Evolutionary conservation across 2,329 filamentous ascomycete genomes (phyloP), one percentile per base, ranked within the genome.

Genomic region (Aspergillus pseudoterreus): DNA sequence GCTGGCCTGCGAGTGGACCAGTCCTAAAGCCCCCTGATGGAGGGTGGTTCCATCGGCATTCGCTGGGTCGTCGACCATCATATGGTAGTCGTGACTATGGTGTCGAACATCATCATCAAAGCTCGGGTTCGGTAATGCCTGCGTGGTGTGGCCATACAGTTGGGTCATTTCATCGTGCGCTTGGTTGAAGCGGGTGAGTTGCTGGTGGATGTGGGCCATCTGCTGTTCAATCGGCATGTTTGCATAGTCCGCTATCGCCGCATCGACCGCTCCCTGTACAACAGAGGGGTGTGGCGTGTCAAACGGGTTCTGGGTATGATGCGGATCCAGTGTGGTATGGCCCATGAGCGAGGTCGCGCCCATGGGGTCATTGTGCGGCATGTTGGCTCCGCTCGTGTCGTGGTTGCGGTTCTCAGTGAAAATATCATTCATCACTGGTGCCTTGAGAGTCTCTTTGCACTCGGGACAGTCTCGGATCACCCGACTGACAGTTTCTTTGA

Each of bases 401-500:
- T 15, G 45, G 15, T 30, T 47, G 27, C 22, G 14, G 22, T 27
- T n/a, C 22, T 46, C 67, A 6, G 66, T 61, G 6, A 61, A 69
- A 47, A 48, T 53, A n/a, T 57, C 67, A 49, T 63, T 63, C 12
- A 64, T 51, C 4, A 66, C 57, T 0, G 79, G 75, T 30, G 79
- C 75, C 68, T 88, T 88, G 55, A 83, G 80, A 35, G 82, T 76
- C 63, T 95, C 90, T 72, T 92, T 95, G 75, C 92, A 97, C 67
- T 95, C 86, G 6, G 82, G 75, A 71, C 94, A 99, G 63, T 94
- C 92, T 62, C 89, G 87, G 71, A 97, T 96, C 62, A 96, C 92
- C 68, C 92, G 86, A 68, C 88, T 94, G 55, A 96, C 94, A 1
- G 92, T 97, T 73, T 96, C 92, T 71, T 97, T 99, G 75, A 97